Evolutionary conservation across 768 basidiomycete genomes (phyloP), one percentile per base, ranked within the genome.

Genomic region (Lentinula sp.): DNA sequence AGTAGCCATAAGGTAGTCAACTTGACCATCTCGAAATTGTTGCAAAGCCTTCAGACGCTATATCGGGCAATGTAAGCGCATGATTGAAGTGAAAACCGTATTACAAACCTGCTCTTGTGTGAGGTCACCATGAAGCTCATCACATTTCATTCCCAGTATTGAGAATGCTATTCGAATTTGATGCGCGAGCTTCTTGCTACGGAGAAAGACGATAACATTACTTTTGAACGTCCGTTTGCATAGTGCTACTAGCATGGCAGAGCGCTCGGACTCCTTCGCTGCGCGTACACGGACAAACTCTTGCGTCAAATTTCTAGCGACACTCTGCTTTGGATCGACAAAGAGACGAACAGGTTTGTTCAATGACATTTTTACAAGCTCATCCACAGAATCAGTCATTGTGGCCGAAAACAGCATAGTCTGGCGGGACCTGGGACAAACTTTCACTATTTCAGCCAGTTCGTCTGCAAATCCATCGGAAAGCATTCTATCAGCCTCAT

Each of bases 371-470:
- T 86, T 87, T 61, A 98, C 91, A 52, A 99, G 83, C 69, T 95
- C 89, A 67, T 97, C 93, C 8, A 98, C 90, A 1, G 91, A 90
- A 72, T 99, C 97, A 4, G 95, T 98, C 91, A 98, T 98, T 1
- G 97, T 99, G 2, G 97, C 97, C 0, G 95, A 97, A 75, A 99
- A 99, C 41, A 99, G 81, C 94, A 99, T 96, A 3, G 97, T 98
- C 71, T 98, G 97, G 41, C 97, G 85, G 28, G 90, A 89, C 20
- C 74, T 73, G 1, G 95, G 95, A 70, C 95, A 97, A 16, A 91
- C 84, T 67, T 87, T 88, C 74, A 98, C 87, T 67, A 99, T 97
- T 74, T 99, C 97, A 16, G 85, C 78, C 37, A 99, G 79, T 72
- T 98, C 97, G 71, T 95, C 97, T 6, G 90, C 86, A 76, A 98